These are phyloP conservation scores for Pseudogymnoascus sp. DNA, from an alignment of 2,329 filamentous ascomycete species.

Conservation along the genomic window DNA sequence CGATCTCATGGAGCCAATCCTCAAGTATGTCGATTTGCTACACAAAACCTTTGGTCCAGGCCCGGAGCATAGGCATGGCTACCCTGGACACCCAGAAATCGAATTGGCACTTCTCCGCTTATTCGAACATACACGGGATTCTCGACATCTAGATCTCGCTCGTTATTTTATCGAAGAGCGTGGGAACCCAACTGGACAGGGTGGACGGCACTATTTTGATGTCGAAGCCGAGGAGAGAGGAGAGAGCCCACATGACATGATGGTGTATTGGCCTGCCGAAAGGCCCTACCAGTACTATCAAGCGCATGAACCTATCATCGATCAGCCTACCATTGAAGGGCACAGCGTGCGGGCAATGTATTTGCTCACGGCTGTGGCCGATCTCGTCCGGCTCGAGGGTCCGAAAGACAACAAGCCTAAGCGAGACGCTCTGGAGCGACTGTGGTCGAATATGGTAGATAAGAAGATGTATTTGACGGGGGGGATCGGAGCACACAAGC, in stretches of 20 bases:
- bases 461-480: slow-evolving; percentile 58
- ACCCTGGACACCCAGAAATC: slow-evolving; percentile 53
- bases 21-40: slow-evolving; percentile 48
- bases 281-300: slow-evolving; percentile 46
- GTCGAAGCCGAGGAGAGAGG: slow-evolving; percentile 45
- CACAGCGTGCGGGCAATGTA: slow-evolving; percentile 56
- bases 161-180: slow-evolving; percentile 52
- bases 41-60: slow-evolving; percentile 44
- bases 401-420: neutral
- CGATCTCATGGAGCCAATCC: slow-evolving; percentile 43
- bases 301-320: slow-evolving; percentile 46
- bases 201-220: slow-evolving; percentile 47
- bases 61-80: slow-evolving; percentile 45
- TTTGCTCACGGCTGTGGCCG: slow-evolving; percentile 50
- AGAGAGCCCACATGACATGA: slow-evolving; percentile 40
- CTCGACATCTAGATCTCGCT: slow-evolving; percentile 40
- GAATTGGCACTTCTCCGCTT: slow-evolving; percentile 43
- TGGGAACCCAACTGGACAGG: slow-evolving; percentile 43
- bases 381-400: slow-evolving; percentile 39
- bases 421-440: slow-evolving; percentile 34
- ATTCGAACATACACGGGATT: slow-evolving; percentile 33
- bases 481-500: slow-evolving; percentile 49
- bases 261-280: slow-evolving; percentile 39
- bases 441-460: slow-evolving; percentile 55
- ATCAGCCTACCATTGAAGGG: slow-evolving; percentile 49